Conservation (phyloP, 2,329 filamentous ascomycete genomes). For the Allantophomopsis lycopodina region DNA sequence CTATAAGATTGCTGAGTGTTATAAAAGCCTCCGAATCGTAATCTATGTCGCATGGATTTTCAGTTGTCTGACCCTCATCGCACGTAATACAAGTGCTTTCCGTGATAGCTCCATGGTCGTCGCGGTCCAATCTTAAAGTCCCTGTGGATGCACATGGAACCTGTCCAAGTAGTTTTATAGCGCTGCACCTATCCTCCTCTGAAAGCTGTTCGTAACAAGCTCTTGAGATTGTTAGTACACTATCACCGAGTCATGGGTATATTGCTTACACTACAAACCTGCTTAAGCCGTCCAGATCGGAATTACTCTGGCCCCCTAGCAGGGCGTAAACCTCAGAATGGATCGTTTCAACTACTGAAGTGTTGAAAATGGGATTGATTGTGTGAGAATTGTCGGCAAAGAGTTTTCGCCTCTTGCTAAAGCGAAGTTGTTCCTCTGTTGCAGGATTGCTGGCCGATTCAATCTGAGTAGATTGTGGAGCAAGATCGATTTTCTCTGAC, state of each 20-base stretch:
- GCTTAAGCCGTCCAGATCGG: conserved; percentile 25
- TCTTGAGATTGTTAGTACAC: conserved; percentile 13
- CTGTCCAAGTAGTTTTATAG: conserved; percentile 39
- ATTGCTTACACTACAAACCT: conserved; percentile 31
- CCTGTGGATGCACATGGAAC: conserved; percentile 40
- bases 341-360: conserved; percentile 15
- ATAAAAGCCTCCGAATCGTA: conserved; percentile 23
- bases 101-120: conserved; percentile 13
- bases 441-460: conserved; percentile 3
- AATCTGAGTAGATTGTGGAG: conserved; percentile 10
- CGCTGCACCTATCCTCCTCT: conserved; percentile 34
- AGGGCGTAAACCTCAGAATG: conserved; percentile 17
- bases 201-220: conserved; percentile 28
- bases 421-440: background rate
- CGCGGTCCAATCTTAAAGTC: conserved; percentile 21
- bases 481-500: conserved; percentile 4
- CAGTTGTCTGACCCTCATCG: conserved; percentile 8
- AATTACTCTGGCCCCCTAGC: conserved; percentile 20
- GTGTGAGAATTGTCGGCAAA: background rate
- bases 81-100: conserved; percentile 15
- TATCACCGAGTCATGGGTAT: background rate
- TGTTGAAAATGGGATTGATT: no score
- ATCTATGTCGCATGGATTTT: conserved; percentile 6
- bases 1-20: conserved; percentile 30
- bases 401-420: background rate